These are phyloP conservation scores for Singerocomus inundabilis DNA, from an alignment of 1,284 basidiomycete species.

Conservation along the genomic window DNA sequence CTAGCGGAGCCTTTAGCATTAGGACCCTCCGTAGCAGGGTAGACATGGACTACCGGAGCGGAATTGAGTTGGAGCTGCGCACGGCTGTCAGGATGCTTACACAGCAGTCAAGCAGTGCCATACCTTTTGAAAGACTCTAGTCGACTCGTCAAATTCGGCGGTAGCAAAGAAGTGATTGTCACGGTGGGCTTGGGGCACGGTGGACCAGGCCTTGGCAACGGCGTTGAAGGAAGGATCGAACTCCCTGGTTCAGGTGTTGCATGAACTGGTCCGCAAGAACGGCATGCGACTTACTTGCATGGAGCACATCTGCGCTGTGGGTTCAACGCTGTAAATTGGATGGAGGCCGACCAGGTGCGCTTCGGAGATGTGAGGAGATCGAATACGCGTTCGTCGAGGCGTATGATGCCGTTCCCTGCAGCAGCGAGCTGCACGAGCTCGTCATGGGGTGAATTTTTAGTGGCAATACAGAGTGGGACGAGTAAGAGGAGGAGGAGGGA, in stretches of 20 bases:
- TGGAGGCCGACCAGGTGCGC: conserved; percentile 80
- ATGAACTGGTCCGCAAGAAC: background rate
- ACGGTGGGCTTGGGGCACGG: conserved; percentile 55
- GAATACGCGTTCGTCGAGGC: conserved; percentile 71
- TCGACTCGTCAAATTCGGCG: conserved; percentile 82
- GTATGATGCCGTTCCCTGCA: conserved; percentile 74
- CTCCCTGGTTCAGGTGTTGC: conserved; percentile 48
- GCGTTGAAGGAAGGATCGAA: conserved; percentile 81
- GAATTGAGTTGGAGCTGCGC: conserved; percentile 62
- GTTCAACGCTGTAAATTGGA: conserved; percentile 86
- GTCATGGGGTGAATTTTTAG: conserved; percentile 41
- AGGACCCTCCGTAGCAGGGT: conserved; percentile 71
- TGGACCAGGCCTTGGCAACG: conserved; percentile 80
- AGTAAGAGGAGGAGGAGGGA: conserved; percentile 46
- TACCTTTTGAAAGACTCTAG: conserved; percentile 78
- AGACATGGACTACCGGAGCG: conserved; percentile 82
- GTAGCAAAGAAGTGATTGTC: conserved; percentile 88
- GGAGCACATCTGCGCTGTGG: conserved; percentile 75
- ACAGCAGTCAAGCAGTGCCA: background rate
- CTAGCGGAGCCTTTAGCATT: conserved; percentile 52
- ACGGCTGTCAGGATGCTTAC: conserved; percentile 10
- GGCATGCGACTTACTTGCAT: conserved; percentile 59
- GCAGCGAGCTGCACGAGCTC: conserved; percentile 66
- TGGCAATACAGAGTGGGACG: conserved; percentile 44
- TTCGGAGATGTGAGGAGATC: conserved; percentile 71